Percentiles rank a stretch among this genome's conserved stretches.
Conservation (phyloP, 2,329 filamentous ascomycete species). For the Elsinoe ampelina region DNA sequence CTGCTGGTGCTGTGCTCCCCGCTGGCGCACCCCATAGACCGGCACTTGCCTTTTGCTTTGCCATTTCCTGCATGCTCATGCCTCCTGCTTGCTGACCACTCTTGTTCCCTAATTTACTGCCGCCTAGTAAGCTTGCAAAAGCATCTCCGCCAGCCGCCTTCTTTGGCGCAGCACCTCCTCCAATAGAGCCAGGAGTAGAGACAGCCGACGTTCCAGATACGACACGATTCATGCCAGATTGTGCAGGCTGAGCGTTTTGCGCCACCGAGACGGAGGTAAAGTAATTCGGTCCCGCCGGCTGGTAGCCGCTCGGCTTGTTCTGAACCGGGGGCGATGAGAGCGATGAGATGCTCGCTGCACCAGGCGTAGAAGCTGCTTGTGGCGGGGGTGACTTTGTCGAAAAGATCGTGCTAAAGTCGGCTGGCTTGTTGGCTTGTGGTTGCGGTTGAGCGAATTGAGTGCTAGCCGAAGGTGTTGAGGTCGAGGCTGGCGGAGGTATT, state of each 20-base stretch:
- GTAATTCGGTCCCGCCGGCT: conserved; percentile 81
- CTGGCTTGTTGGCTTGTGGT: conserved; percentile 73
- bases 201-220: conserved; percentile 23
- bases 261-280: conserved; percentile 65
- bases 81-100: conserved; percentile 46
- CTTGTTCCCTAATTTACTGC: conserved; percentile 46
- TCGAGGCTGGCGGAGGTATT: conserved; percentile 39
- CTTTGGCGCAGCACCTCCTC: conserved; percentile 31
- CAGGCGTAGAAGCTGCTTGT: conserved; percentile 40
- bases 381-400: conserved; percentile 67
- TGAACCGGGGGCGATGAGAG: conserved; percentile 30
- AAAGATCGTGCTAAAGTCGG: conserved; percentile 72
- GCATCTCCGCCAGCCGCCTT: conserved; percentile 61
- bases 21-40: conserved; percentile 68
- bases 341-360: conserved; percentile 21
- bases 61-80: conserved; percentile 81
- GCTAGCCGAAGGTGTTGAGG: conserved; percentile 40
- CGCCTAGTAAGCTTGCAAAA: conserved; percentile 76
- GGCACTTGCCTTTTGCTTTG: conserved; percentile 94
- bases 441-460: conserved; percentile 74
- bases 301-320: conserved; percentile 51
- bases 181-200: conserved; percentile 27
- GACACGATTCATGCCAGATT: conserved; percentile 25
- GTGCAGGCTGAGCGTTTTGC: conserved; percentile 28
- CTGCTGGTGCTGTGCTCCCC: conserved; percentile 14